phyloP scores from a whole-genome alignment of 805 yeast species.

The Candida sakaeoensis region DNA sequence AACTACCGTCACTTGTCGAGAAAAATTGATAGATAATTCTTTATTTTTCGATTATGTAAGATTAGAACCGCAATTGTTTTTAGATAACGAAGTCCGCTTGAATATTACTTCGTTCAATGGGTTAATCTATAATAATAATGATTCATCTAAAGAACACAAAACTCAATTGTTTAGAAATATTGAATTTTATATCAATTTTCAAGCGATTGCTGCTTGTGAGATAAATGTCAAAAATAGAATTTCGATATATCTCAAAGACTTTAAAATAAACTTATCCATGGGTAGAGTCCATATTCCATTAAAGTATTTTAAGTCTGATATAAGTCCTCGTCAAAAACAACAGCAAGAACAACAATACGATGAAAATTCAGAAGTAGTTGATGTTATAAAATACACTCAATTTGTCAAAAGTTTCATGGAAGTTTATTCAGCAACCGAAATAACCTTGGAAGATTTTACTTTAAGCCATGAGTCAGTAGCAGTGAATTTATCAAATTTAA shows the following conservation, averaged over 20 bases:
- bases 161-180: constrained; percentile 22
- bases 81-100: constrained; percentile 13
- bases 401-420: constrained; percentile 6
- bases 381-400: constrained; percentile 6
- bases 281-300: constrained; percentile 19
- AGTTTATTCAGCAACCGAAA: constrained; percentile 11
- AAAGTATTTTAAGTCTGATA: constrained; percentile 7
- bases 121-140: constrained; percentile 13
- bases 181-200: constrained; percentile 20
- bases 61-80: constrained; percentile 16
- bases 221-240: constrained; percentile 8
- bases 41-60: constrained; percentile 21
- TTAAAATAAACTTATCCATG: constrained; percentile 12
- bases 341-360: background rate
- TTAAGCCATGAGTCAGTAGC: constrained; percentile 16
- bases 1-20: constrained; percentile 11
- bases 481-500: constrained; percentile 19
- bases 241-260: constrained; percentile 13
- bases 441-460: constrained; percentile 25
- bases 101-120: constrained; percentile 18
- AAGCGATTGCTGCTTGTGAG: constrained; percentile 18
- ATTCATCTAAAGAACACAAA: constrained; percentile 12
- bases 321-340: background rate
- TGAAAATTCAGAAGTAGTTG: constrained; percentile 3
- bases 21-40: constrained; percentile 12